A percentile compares a stretch with the other conserved stretches of the same genome.
Evolutionary conservation across 345 rosid species (phyloP).

Genomic region (Zanthoxylum bungeanum): DNA sequence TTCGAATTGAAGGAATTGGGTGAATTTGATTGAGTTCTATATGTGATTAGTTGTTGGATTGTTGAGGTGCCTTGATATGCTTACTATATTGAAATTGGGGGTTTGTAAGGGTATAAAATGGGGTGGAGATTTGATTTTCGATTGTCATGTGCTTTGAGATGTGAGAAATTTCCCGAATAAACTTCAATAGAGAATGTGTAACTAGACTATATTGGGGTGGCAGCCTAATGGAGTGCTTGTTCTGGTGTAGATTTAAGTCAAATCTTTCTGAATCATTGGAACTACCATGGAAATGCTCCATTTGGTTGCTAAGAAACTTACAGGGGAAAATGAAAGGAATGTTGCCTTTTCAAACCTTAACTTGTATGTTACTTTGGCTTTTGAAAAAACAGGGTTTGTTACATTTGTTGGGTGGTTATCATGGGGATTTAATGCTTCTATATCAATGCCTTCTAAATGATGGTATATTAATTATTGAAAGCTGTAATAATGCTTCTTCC

Average conservation of each 20-base stretch:
- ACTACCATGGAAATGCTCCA: background rate
- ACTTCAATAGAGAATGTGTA: background rate
- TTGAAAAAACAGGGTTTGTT: slow-evolving; percentile 1
- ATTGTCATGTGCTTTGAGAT: background rate
- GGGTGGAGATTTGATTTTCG: no score
- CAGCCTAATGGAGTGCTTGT: no score
- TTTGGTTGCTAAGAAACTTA: slow-evolving; percentile 7
- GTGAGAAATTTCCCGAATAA: background rate
- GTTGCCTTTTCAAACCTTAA: background rate
- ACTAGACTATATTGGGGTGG: background rate
- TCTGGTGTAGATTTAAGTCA: background rate
- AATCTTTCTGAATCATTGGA: background rate
- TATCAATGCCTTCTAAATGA: background rate
- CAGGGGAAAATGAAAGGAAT: background rate
- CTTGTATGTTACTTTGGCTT: background rate
- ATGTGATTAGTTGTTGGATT: background rate
- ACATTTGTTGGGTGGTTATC: slow-evolving; percentile 3
- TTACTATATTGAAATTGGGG: background rate
- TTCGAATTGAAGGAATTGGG: background rate
- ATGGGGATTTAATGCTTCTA: slow-evolving; percentile 6
- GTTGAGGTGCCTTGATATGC: background rate
- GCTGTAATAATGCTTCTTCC: slow-evolving; percentile 24
- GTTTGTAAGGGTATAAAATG: no score
- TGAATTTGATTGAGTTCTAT: background rate
- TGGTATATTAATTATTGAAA: slow-evolving; percentile 1